Percentiles rank a stretch among this genome's conserved stretches.
Conservation (phyloP, 345 rosid genomes). For the Gossypium ekmanianum region DNA sequence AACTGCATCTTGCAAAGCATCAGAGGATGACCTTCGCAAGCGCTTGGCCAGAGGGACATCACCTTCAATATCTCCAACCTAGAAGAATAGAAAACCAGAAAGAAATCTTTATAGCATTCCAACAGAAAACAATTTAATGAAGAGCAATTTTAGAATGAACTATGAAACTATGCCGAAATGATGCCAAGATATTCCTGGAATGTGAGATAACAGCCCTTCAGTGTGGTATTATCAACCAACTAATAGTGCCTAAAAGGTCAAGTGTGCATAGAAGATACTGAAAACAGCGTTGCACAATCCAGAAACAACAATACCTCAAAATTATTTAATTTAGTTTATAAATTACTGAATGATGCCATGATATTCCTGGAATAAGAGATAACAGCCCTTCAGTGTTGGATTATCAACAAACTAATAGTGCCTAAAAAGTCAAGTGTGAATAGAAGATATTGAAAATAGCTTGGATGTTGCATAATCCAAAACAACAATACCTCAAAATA, state of each 20-base stretch:
- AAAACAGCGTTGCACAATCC: no score
- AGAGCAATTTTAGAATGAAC: background rate
- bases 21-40: slow-evolving; percentile 70
- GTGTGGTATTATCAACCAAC: slow-evolving; percentile 4
- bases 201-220: background rate
- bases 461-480: background rate
- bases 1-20: slow-evolving; percentile 82
- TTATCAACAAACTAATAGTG: slow-evolving; percentile 7
- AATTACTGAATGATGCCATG: background rate
- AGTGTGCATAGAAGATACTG: background rate
- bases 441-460: background rate
- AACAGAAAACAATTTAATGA: background rate
- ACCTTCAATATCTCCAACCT: slow-evolving; percentile 94
- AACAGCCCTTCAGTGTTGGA: background rate
- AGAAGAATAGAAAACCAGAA: slow-evolving; percentile 18
- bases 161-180: slow-evolving; percentile 3
- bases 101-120: background rate
- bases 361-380: slow-evolving; percentile 9
- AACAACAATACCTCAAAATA: background rate
- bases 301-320: no score
- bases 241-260: slow-evolving; percentile 3
- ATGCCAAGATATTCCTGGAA: background rate
- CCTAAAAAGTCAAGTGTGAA: slow-evolving; percentile 1
- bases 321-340: no score
- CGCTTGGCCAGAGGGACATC: slow-evolving; percentile 73